Base-by-base conservation (phyloP, 768 basidiomycete species). In the Rubroboletus satanas region DNA sequence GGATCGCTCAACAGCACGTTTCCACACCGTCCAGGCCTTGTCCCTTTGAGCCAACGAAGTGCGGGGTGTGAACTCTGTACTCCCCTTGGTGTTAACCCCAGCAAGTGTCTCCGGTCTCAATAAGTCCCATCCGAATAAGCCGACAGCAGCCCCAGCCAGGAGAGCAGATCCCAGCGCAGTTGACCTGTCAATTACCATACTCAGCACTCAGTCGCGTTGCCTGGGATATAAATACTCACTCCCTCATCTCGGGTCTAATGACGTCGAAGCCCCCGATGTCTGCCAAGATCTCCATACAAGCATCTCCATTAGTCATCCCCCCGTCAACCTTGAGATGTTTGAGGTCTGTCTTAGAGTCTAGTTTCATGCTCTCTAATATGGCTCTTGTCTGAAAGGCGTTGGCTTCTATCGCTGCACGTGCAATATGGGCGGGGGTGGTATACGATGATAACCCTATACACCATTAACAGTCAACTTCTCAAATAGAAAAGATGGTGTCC, bases 341-440 rank as follows among this genome's bases (percentile, higher is more conserved):
- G 51, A 97, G 79, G 45, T 89, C 84, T 5, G 78, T 76, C 15
- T 80, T 81, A n/a, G 90, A 88, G 73, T 99, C 96, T 51, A 89
- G 75, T 68, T 90, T 87, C 89, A 99, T 99, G 65, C 90, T 88
- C 69, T 98, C 93, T 45, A 98, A 80, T 62, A 99, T 91, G 8
- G 93, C 97, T 54, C 90, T 84, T 12, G 96, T 97, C 73, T 98
- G 95, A 77, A 87, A 98, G 14, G 93, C 94, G 55, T 90, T 96
- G 23, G 97, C 95, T 72, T 98, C 97, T 49, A 98, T 80, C 7
- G 94, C 93, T 23, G 97, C 97, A 21, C 95, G 88, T 12, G 90
- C 91, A 60, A 99, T 90, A 71, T 99, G 96, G 11, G 88, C 83
- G 2, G 91, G 90, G 45, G 85, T 95, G 35, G 94, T 96, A 73